Evolutionary conservation across 805 yeast species (phyloP).

Genomic region (Saturnispora quitensis): DNA sequence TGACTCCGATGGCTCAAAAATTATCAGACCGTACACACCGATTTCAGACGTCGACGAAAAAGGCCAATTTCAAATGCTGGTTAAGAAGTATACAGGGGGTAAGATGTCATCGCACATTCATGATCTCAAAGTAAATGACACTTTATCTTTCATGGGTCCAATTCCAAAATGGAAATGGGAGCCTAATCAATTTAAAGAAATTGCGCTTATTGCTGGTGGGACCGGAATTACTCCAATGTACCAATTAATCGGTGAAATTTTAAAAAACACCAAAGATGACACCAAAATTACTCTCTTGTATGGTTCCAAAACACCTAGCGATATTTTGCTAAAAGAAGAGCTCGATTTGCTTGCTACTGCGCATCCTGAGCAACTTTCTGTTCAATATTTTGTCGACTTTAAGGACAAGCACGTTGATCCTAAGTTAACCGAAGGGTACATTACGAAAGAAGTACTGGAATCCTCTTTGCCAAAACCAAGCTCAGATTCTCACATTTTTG

Average conservation of each 20-base stretch:
- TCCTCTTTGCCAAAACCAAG: slow-evolving; percentile 55
- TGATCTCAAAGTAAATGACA: slow-evolving; percentile 65
- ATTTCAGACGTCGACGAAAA: slow-evolving; percentile 55
- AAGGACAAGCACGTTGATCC: slow-evolving; percentile 31
- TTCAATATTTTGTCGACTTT: slow-evolving; percentile 75
- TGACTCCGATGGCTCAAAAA: slow-evolving; percentile 76
- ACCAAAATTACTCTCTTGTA: slow-evolving; percentile 78
- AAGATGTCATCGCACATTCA: slow-evolving; percentile 71
- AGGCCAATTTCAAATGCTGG: slow-evolving; percentile 71
- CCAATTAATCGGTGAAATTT: slow-evolving; percentile 72
- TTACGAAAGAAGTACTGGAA: slow-evolving; percentile 63
- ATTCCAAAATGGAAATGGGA: slow-evolving; percentile 84
- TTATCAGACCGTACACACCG: slow-evolving; percentile 88
- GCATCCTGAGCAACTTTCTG: slow-evolving; percentile 68
- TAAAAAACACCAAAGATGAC: slow-evolving; percentile 74
- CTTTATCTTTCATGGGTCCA: slow-evolving; percentile 90
- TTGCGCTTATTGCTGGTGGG: slow-evolving; percentile 90
- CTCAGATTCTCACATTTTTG: slow-evolving; percentile 61
- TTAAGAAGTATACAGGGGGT: slow-evolving; percentile 88
- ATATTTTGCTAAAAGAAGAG: slow-evolving; percentile 71
- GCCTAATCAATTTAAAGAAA: slow-evolving; percentile 71
- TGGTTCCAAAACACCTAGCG: slow-evolving; percentile 68
- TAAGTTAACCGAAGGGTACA: slow-evolving; percentile 65
- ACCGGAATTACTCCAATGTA: slow-evolving; percentile 93
- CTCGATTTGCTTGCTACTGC: slow-evolving; percentile 58